Base-by-base conservation (phyloP, 2,329 filamentous ascomycete species). In the Phyllosticta capitalensis region DNA sequence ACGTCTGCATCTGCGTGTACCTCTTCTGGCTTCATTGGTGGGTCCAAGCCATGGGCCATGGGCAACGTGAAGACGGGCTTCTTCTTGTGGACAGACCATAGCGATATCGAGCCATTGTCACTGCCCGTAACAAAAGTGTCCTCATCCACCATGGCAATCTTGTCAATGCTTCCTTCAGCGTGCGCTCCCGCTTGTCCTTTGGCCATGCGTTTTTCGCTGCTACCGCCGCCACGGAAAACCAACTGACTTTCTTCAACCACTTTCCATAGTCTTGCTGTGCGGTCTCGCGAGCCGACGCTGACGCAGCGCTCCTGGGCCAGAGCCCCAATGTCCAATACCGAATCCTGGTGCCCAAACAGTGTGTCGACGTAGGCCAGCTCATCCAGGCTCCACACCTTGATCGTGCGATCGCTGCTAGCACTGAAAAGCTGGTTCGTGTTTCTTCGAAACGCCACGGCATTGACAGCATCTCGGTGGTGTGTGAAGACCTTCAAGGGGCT, bases 311-410 rank as follows among this genome's bases (percentile, higher is more conserved):
- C 94, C 66, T 91, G 85, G 1, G 87, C 86, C 63, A 95, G 81
- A 21, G 73, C 71, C 19, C 89, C 88, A 58, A 99, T 83, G 68
- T 91, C 89, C 45, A 92, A 81, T 5, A 97, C 88, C 64, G 89
- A 82, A 70, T 97, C 92, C 70, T 96, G 92, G 75, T 99, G 94
- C 52, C 94, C 94, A 69, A 96, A 97, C 0, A 99, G 80, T 0
- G 92, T 97, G 74, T 99, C 94, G 28, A 96, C 84, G 69, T 97
- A 99, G 52, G 92, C 90, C 63, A 96, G 81, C 71, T 95, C 91
- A 66, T 96, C 88, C 51, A 96, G 78, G 65, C 88, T 92, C 90
- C 92, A 99, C 30, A 95, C 88, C 74, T 97, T 97, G 70, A 99
- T 87, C 2, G 92, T 96, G 50, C 94, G 84, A 74, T 99, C 94